Conservation (phyloP, 2,329 filamentous ascomycete species). For the Pestalotiopsis sp. region DNA sequence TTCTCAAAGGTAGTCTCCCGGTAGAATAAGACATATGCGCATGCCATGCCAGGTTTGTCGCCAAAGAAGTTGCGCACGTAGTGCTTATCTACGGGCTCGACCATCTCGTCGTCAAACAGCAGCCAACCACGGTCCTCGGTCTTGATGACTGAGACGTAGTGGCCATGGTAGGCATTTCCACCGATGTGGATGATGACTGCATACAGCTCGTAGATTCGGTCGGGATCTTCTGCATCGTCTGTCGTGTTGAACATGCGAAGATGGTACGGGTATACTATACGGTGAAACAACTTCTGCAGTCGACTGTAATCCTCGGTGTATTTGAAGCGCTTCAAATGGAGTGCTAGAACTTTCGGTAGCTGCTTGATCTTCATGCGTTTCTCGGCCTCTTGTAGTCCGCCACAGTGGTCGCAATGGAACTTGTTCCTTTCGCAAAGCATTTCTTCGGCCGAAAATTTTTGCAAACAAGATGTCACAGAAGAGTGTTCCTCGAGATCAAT, state of each 20-base stretch:
- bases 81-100: slow-evolving; percentile 94
- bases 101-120: slow-evolving; percentile 97
- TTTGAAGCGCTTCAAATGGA: slow-evolving; percentile 97
- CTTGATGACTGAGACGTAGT: slow-evolving; percentile 98
- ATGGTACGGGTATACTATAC: slow-evolving; percentile 96
- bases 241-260: slow-evolving; percentile 97
- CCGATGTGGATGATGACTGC: slow-evolving; percentile 97
- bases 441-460: slow-evolving; percentile 96
- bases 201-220: slow-evolving; percentile 93
- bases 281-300: slow-evolving; percentile 93
- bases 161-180: slow-evolving; percentile 93
- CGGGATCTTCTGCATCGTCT: slow-evolving; percentile 90
- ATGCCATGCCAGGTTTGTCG: slow-evolving; percentile 86
- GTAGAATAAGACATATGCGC: slow-evolving; percentile 96
- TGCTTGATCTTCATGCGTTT: slow-evolving; percentile 99
- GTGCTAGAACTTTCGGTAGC: slow-evolving; percentile 84
- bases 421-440: slow-evolving; percentile 99
- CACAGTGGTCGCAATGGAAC: slow-evolving; percentile 97
- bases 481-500: slow-evolving; percentile 95
- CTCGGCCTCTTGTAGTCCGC: slow-evolving; percentile 94
- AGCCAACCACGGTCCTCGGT: slow-evolving; percentile 95
- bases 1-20: slow-evolving; percentile 81
- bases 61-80: slow-evolving; percentile 98
- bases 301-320: slow-evolving; percentile 95
- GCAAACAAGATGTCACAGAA: slow-evolving; percentile 91